Conservation (phyloP, 2,329 filamentous ascomycete species). For the Nemania sp. region DNA sequence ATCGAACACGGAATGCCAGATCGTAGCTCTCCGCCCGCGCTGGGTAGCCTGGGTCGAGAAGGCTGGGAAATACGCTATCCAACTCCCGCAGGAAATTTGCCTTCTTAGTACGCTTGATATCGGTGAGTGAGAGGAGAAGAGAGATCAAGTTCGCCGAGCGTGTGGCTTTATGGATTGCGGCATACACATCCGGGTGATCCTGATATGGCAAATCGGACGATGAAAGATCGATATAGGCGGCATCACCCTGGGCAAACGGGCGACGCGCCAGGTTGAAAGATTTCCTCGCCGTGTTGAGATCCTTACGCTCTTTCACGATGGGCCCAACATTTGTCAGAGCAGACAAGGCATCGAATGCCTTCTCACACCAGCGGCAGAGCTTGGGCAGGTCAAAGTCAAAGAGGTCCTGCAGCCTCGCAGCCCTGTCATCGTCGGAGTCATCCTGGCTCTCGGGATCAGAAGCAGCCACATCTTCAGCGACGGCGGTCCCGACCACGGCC, state of each 20-base stretch:
- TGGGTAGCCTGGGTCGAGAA: constrained; percentile 19
- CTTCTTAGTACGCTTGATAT: constrained; percentile 23
- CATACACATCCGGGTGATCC: constrained; percentile 18
- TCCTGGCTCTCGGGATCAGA: constrained; percentile 16
- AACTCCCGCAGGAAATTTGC: constrained; percentile 31
- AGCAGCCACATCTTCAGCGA: neutral
- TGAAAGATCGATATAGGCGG: constrained; percentile 28
- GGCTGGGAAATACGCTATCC: constrained; percentile 31
- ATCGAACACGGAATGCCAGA: constrained; percentile 36
- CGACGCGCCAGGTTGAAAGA: constrained; percentile 29
- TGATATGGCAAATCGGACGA: constrained; percentile 24
- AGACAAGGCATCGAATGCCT: constrained; percentile 26
- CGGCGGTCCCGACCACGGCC: constrained; percentile 1
- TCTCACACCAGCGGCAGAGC: constrained; percentile 32
- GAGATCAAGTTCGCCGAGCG: constrained; percentile 35
- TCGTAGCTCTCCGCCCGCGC: constrained; percentile 19
- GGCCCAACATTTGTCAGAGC: constrained; percentile 22
- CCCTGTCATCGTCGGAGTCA: constrained; percentile 30
- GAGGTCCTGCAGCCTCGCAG: constrained; percentile 33
- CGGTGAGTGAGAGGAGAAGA: constrained; percentile 30
- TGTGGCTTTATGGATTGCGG: constrained; percentile 23
- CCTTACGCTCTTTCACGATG: constrained; percentile 22
- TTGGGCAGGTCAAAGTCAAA: constrained; percentile 38
- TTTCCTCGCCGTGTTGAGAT: constrained; percentile 21
- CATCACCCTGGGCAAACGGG: constrained; percentile 22